Conservation (phyloP, 2,329 filamentous ascomycete genomes). For the Cladosporium velox region DNA sequence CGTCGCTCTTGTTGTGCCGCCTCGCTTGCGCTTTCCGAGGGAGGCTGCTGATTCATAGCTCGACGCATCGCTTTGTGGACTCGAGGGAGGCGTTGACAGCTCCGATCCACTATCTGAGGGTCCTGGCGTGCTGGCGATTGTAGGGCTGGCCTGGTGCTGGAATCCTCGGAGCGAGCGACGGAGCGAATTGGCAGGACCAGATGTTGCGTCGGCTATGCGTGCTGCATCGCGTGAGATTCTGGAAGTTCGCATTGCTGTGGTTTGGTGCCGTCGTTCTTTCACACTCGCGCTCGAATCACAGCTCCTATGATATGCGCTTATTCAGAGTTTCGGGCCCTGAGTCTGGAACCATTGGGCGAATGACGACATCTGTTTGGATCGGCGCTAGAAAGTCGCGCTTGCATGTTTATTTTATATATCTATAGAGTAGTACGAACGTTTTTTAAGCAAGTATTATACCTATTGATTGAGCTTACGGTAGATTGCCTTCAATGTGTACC, state of each 20-base stretch:
- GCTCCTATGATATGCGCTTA: neutral
- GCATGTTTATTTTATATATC: neutral
- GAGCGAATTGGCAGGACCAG: constrained; percentile 19
- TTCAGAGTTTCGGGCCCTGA: neutral
- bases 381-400: neutral
- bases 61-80: constrained; percentile 20
- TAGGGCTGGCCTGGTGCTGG: constrained; percentile 21
- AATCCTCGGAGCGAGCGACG: constrained; percentile 30
- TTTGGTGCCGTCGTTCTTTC: neutral
- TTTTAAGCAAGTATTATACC: neutral
- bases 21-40: constrained; percentile 31
- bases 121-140: constrained; percentile 10
- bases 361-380: constrained; percentile 17
- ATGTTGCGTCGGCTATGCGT: constrained; percentile 26
- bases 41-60: constrained; percentile 16
- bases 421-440: neutral
- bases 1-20: constrained; percentile 18
- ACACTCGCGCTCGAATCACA: neutral
- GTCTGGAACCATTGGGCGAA: neutral
- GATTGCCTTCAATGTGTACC: neutral
- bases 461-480: neutral
- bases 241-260: constrained; percentile 27
- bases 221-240: constrained; percentile 31
- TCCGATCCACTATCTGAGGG: constrained; percentile 22
- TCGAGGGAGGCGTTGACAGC: constrained; percentile 23